Evolutionary conservation across 768 basidiomycete genomes (phyloP).

Genomic region (Auriscalpium orientale): DNA sequence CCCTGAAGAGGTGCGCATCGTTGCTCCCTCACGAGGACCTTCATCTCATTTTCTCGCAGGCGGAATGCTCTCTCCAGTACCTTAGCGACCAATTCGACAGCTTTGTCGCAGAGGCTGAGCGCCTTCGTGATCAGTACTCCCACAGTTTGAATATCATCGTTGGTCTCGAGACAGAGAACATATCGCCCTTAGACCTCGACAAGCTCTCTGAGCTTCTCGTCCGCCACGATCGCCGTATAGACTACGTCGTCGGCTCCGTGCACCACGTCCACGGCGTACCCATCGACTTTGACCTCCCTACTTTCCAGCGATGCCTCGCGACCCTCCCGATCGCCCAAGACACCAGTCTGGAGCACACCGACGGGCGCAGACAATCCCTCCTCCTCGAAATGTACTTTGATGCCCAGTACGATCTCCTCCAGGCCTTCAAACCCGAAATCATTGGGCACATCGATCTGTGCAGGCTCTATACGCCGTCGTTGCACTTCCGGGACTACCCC

Average conservation of each 20-base stretch:
- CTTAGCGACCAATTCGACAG: slow-evolving; percentile 59
- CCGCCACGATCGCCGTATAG: slow-evolving; percentile 43
- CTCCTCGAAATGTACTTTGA: slow-evolving; percentile 77
- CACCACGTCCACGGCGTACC: slow-evolving; percentile 86
- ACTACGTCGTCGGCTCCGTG: slow-evolving; percentile 88
- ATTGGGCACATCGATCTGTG: slow-evolving; percentile 94
- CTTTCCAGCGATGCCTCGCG: slow-evolving; percentile 55
- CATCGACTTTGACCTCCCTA: slow-evolving; percentile 83
- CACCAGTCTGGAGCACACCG: slow-evolving; percentile 16
- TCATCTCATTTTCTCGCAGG: slow-evolving; percentile 29
- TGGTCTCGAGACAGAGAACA: slow-evolving; percentile 90
- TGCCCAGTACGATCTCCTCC: slow-evolving; percentile 66
- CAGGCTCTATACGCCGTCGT: slow-evolving; percentile 67
- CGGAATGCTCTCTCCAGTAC: slow-evolving; percentile 40
- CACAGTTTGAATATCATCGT: slow-evolving; percentile 69
- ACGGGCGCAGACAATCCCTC: slow-evolving; percentile 27
- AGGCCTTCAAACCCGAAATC: slow-evolving; percentile 73
- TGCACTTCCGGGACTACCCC: slow-evolving; percentile 49
- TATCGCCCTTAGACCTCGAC: slow-evolving; percentile 60
- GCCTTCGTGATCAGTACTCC: slow-evolving; percentile 57
- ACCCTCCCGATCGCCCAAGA: slow-evolving; percentile 29
- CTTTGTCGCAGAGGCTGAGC: slow-evolving; percentile 76
- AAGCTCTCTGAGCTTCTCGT: slow-evolving; percentile 46
- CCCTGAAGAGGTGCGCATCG: slow-evolving; percentile 79
- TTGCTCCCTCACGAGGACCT: slow-evolving; percentile 1